Evolutionary conservation across 2,329 filamentous ascomycete genomes (phyloP), one percentile per base, ranked within the genome.

Genomic region (Trichothecium sympodiale): DNA sequence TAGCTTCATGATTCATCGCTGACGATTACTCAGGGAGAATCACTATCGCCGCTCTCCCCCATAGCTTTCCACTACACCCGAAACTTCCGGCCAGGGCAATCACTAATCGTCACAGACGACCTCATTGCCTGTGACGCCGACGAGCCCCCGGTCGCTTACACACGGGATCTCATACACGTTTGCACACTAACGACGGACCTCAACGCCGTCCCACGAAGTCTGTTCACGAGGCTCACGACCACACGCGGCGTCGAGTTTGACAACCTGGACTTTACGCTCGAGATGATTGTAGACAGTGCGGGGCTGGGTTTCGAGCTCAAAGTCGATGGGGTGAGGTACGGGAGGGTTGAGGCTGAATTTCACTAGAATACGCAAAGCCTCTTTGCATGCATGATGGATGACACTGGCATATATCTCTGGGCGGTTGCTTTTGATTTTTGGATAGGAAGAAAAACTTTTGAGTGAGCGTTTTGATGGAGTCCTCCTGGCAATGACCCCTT

Each of bases 51-150:
- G n/a, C 63, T 76, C 1, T 68, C 73, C 1, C 83, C 83, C 0
- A 80, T 88, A 39, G 81, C 80, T 3, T 88, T 89, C 59, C 83
- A 88, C 62, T 89, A 88, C 59, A 88, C 83, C 3, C 78, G 83
- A 41, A 89, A 88, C 56, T 89, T 89, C 60, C 74, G 82, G 2
- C 81, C 82, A 0, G 79, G 80, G 0, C 83, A 88, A 56, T 83
- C 79, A 1, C 69, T 87, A 6, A 59, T 85, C 4, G 83, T 89
- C 5, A 83, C 83, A 35, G 83, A 89, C 55, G 83, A 89, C 48
- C 62, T 89, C 27, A 84, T 88, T 41, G 81, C 80, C 4, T 85
- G 79, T 47, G 80, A 83, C 38, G 69, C 72, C 4, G 81, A 87
- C 42, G 66, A 68, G 35, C 78, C 77, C 5, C 81, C 77, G 0